These are phyloP conservation scores for Carnegiea gigantea DNA, from an alignment of 179 eudicot species.

Conservation along the genomic window DNA sequence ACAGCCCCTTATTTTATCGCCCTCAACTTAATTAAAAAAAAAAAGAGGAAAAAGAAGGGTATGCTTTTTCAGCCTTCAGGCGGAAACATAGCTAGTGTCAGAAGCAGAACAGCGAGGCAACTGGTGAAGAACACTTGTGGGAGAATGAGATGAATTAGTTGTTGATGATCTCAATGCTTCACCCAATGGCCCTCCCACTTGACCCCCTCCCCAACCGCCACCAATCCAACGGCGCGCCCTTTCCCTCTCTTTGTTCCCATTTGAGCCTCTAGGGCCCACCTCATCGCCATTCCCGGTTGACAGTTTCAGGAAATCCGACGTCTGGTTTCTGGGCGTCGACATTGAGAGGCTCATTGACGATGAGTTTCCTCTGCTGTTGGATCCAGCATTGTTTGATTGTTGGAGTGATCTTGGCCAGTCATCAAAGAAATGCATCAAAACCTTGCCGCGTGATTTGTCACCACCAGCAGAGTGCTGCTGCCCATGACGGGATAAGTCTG, in stretches of 20 bases:
- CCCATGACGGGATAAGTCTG: background rate
- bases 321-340: too few species aligned
- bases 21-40: background rate
- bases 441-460: background rate
- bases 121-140: background rate
- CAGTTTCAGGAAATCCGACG: background rate
- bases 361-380: background rate
- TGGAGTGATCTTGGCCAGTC: background rate
- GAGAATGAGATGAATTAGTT: background rate
- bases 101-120: slow-evolving; percentile 4
- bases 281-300: background rate
- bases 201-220: background rate
- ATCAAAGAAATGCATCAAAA: background rate
- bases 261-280: background rate
- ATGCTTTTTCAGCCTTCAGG: background rate
- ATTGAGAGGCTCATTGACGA: too few species aligned
- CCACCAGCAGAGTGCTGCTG: background rate
- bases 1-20: background rate
- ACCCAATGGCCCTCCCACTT: slow-evolving; percentile 2
- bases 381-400: background rate
- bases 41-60: too few species aligned
- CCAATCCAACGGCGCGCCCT: background rate
- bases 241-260: background rate
- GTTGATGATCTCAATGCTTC: slow-evolving; percentile 1
- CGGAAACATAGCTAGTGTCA: background rate